Evolutionary conservation across 352 stramenopile species (phyloP), one percentile per base, ranked within the genome.

Genomic region (Elongisporangium prolatum): DNA sequence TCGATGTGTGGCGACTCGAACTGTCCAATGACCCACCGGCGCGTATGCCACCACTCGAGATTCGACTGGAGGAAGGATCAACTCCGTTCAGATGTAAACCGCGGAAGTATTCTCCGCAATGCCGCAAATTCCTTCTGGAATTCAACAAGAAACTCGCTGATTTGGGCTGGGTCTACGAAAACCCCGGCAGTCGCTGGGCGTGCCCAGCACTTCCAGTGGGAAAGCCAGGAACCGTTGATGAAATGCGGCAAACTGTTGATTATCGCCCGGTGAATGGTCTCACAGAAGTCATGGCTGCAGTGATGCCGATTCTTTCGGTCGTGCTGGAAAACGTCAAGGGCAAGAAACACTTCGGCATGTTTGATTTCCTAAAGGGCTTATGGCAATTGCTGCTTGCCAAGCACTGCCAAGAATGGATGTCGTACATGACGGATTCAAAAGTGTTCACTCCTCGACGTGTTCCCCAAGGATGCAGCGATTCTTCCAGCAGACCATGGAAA

Each of bases 391-490:
- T 57, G 11, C 8, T 69, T 0, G 57, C 60, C 28, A 25, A 63
- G 17, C 28, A 57, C 4, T 69, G 62, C 20, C 61, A 69, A 47
- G 60, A 65, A 11, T 22, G 67, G 9, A 40, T 73, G 18, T 64
- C 40, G 0, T 71, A 68, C 50, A 69, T 74, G 65, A 69, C 65
- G 4, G 51, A 73, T 22, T 28, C 48, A 1, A 60, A 57, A 7
- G 48, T 69, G 1, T 75, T 64, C 44, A 79, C 59, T 18, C 56
- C 60, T 10, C 58, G 44, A 13, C 48, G 61, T 11, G 63, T 72
- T n/a, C 57, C 59, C 1, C 71, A 74, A 67, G 63, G 63, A 16
- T 62, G 28, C 13, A 59, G 52, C 20, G 54, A 6, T 56, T 71
- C 21, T 71, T 71, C 40, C 60, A 75, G 49, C 3, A 16, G 9